phyloP scores from a whole-genome alignment of 2,329 filamentous ascomycete species.

The Dichotomopilus funicola region DNA sequence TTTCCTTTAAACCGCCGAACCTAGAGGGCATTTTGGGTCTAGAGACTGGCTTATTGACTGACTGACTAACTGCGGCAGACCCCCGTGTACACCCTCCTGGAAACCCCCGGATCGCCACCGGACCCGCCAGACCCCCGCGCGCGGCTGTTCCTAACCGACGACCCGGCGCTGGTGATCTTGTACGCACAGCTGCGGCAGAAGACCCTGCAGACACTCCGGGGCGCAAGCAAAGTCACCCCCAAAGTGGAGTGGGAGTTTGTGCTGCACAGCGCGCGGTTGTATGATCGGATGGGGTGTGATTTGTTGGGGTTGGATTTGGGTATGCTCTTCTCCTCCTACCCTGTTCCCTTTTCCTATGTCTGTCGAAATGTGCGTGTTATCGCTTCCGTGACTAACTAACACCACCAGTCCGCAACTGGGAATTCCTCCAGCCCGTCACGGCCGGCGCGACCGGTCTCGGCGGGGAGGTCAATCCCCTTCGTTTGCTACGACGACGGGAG shows the following conservation, averaged over 20 bases:
- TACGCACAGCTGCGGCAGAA: conserved; percentile 81
- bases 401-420: conserved; percentile 65
- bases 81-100: conserved; percentile 68
- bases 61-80: conserved; percentile 43
- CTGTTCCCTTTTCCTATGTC: background rate
- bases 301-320: conserved; percentile 78
- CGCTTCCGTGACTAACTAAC: no score
- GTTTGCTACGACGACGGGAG: conserved; percentile 62
- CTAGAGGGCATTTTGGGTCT: background rate
- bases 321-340: conserved; percentile 38
- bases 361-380: no score
- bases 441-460: conserved; percentile 31
- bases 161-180: conserved; percentile 79
- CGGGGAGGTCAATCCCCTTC: conserved; percentile 56
- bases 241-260: conserved; percentile 84
- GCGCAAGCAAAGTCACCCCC: conserved; percentile 74
- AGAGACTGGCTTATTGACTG: background rate
- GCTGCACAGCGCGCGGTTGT: conserved; percentile 75
- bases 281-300: conserved; percentile 90
- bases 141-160: conserved; percentile 79
- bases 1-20: background rate
- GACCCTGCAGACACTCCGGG: conserved; percentile 74
- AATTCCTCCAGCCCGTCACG: conserved; percentile 55
- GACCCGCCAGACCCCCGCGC: conserved; percentile 55
- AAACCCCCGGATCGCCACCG: conserved; percentile 53